Percentiles rank a stretch among this genome's conserved stretches.
Evolutionary conservation across 257 asterid genomes (phyloP).

Genomic region (Forsythia suspensa): DNA sequence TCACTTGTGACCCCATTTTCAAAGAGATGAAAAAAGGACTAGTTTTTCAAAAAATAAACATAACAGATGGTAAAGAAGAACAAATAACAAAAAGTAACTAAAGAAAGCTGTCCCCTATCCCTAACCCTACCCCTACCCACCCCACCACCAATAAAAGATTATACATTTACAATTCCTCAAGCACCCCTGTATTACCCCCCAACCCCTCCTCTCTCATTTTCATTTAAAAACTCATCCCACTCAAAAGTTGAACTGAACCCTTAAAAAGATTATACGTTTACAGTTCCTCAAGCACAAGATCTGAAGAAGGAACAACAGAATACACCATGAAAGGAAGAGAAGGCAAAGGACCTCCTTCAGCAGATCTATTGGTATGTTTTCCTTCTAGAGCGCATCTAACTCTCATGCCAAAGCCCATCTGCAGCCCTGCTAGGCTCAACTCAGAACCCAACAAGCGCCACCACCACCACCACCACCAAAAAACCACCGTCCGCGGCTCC

Average conservation of each 20-base stretch:
- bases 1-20: constrained; percentile 42
- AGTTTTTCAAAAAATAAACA: constrained; percentile 20
- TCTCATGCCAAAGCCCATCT: constrained; percentile 75
- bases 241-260: constrained; percentile 6
- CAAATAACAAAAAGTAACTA: constrained; percentile 35
- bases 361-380: constrained; percentile 81
- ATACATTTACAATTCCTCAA: neutral
- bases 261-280: neutral
- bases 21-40: constrained; percentile 23
- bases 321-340: constrained; percentile 61
- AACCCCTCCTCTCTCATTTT: constrained; percentile 15
- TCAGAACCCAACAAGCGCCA: constrained; percentile 41
- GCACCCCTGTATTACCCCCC: constrained; percentile 8
- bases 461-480: constrained; percentile 30
- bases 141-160: neutral
- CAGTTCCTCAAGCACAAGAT: constrained; percentile 23
- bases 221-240: constrained; percentile 28
- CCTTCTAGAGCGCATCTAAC: constrained; percentile 81
- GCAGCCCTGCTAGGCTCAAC: constrained; percentile 69
- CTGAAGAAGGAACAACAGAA: neutral
- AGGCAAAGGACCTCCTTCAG: constrained; percentile 69
- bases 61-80: constrained; percentile 43
- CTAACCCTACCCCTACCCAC: neutral
- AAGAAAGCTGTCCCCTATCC: constrained; percentile 35
- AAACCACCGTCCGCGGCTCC: constrained; percentile 28